Base-by-base conservation (phyloP, 805 yeast genomes). In the Candida insectorum region DNA sequence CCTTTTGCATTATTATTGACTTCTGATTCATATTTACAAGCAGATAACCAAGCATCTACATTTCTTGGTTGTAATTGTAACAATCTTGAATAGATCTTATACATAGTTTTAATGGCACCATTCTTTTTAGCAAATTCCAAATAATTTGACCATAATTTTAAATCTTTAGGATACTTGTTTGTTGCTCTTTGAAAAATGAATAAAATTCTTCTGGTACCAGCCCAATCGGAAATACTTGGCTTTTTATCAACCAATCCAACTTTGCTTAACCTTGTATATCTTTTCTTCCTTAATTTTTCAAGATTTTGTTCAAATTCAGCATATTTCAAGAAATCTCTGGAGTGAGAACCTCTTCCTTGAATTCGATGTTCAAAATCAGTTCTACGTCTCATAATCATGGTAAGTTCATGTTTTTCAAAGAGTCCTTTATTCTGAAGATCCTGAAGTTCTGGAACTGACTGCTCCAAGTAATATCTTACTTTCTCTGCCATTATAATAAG, bases 311-410 rank as follows among this genome's bases (percentile, higher is more conserved):
- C 99, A 53, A 81, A 94, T 33, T 77, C 83, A 28, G 82, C 75
- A 55, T 93, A 93, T 46, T 75, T 74, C 36, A 85, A 54, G 51
- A 79, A 94, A 56, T 91, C 97, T 33, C 75, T 63, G 2, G 86
- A 75, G 43, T 74, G 79, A 9, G 89, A 77, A 1, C 93, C 95
- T 58, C 97, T 73, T 26, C 95, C 85, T 28, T 76, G 75, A 34
- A 93, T 75, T 37, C 95, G 65, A 56, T 93, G 96, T 60, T 93
- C 99, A 49, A 88, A 93, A 60, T 89, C 97, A 0, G 97, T 91
- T 63, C 98, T 75, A 53, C 88, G 77, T 62, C 93, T 81, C 87
- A 91, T 86, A 34, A 93, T 82, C 66, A 74, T 71, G 25, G 81
- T 79, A 44, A 88, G 78, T 60, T 93, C 98, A 46, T 75, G 75